A percentile compares a stretch with the other conserved stretches of the same genome.
These are phyloP conservation scores for Ambrosia trifida DNA, from an alignment of 129 eudicot species.

Conservation along the genomic window DNA sequence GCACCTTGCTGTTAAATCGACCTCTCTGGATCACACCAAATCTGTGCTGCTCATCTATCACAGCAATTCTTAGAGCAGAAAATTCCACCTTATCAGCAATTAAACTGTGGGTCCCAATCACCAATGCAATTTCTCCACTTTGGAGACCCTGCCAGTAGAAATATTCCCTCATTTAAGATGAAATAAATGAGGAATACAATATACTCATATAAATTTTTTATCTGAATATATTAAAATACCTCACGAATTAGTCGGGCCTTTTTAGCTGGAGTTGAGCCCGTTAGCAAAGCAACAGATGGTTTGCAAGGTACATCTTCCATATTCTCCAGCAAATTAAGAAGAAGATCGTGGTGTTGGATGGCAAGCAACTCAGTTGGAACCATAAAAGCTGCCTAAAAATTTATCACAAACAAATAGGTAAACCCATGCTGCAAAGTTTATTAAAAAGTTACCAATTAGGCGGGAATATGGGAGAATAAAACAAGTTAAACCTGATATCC, in stretches of 20 bases:
- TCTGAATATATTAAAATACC: conserved; percentile 27
- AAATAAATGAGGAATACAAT: neutral
- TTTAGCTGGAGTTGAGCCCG: conserved; percentile 88
- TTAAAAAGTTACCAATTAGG: conserved; percentile 1
- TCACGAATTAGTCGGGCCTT: conserved; percentile 71
- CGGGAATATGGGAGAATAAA: conserved; percentile 10
- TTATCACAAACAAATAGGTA: neutral
- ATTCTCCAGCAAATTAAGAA: conserved; percentile 61
- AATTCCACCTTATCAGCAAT: conserved; percentile 87
- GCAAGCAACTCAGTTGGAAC: conserved; percentile 99
- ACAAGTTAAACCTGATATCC: conserved; percentile 82
- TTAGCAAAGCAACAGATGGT: conserved; percentile 81
- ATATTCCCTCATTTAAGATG: neutral
- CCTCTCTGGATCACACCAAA: conserved; percentile 99
- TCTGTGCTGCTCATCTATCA: conserved; percentile 93
- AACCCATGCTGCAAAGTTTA: neutral
- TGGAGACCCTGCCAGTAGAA: conserved; percentile 65
- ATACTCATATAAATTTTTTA: too few species aligned
- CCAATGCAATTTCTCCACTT: conserved; percentile 74
- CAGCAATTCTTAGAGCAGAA: conserved; percentile 77
- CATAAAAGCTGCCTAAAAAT: conserved; percentile 91
- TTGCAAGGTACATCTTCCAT: conserved; percentile 52
- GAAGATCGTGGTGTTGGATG: conserved; percentile 79
- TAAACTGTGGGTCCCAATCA: conserved; percentile 92
- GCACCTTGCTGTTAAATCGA: conserved; percentile 86